A percentile compares a stretch with the other conserved stretches of the same genome.
These are phyloP conservation scores for Annulohypoxylon stygium DNA, from an alignment of 495 filamentous ascomycete genomes.

Conservation along the genomic window DNA sequence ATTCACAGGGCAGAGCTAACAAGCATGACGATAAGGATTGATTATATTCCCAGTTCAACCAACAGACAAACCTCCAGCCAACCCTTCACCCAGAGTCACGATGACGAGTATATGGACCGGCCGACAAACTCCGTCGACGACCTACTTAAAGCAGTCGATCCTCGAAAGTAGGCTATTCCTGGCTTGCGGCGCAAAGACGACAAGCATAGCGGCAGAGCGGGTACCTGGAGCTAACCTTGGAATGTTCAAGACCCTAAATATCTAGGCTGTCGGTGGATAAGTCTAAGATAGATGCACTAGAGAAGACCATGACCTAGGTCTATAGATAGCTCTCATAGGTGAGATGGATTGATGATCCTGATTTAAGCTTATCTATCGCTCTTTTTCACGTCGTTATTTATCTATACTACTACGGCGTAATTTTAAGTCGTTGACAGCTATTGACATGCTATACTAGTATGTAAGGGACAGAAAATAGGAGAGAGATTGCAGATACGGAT, in stretches of 20 bases:
- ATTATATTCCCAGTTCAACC: neutral
- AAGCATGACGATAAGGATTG: neutral
- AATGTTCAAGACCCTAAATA: neutral
- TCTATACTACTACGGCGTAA: neutral
- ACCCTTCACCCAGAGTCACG: neutral
- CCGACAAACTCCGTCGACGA: constrained; percentile 7
- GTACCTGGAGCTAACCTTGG: constrained; percentile 8
- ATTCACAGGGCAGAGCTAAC: neutral
- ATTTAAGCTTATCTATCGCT: neutral
- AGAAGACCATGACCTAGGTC: neutral
- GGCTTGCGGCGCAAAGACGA: constrained; percentile 10
- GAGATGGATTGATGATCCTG: neutral
- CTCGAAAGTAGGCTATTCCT: constrained; percentile 1
- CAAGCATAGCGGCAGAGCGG: neutral
- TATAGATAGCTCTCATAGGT: constrained; percentile 7
- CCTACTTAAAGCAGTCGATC: constrained; percentile 41
- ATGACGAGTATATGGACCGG: neutral
- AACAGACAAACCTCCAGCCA: neutral
- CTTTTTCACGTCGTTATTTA: neutral
- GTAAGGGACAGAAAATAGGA: neutral
- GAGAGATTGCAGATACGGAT: constrained; percentile 4
- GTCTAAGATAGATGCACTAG: neutral
- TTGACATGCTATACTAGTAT: neutral
- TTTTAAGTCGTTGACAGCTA: neutral
- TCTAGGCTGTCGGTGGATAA: neutral